A percentile compares a stretch with the other conserved stretches of the same genome.
phyloP scores from a whole-genome alignment of 495 filamentous ascomycete species.

The Friedmanniomyces endolithicus region DNA sequence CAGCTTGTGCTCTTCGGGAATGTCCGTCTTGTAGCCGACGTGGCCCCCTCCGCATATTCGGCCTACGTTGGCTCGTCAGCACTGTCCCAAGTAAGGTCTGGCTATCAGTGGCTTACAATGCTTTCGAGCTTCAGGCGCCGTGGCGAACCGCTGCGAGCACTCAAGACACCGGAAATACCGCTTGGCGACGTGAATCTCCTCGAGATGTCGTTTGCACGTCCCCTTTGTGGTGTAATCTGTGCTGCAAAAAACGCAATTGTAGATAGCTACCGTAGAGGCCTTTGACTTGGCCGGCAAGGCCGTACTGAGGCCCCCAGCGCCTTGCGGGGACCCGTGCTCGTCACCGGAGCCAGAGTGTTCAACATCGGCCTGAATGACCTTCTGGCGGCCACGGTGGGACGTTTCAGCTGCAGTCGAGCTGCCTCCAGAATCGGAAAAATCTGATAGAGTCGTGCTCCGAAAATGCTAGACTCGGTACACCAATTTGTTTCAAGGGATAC shows the following conservation, averaged over 20 bases:
- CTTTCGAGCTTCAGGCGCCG: conserved; percentile 12
- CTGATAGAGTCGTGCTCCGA: not conserved
- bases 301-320: not conserved
- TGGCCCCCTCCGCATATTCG: conserved; percentile 1
- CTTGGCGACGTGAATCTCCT: conserved; percentile 16
- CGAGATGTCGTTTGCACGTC: conserved; percentile 17
- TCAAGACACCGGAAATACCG: conserved; percentile 10
- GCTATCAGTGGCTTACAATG: not conserved
- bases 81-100: not conserved
- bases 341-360: not conserved
- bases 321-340: not conserved
- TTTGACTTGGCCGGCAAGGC: not conserved
- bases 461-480: not conserved
- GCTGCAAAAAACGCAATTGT: conserved; percentile 11
- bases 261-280: not conserved
- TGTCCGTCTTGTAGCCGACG: not conserved
- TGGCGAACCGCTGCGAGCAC: conserved; percentile 5
- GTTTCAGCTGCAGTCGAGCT: not conserved
- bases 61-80: not conserved
- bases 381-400: not conserved
- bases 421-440: not conserved
- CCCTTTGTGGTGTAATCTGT: conserved; percentile 13
- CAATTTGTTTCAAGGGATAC: not conserved
- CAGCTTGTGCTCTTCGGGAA: not conserved
- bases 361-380: not conserved